Evolutionary conservation across 495 filamentous ascomycete species (phyloP).

Genomic region (Durotheca rogersii): DNA sequence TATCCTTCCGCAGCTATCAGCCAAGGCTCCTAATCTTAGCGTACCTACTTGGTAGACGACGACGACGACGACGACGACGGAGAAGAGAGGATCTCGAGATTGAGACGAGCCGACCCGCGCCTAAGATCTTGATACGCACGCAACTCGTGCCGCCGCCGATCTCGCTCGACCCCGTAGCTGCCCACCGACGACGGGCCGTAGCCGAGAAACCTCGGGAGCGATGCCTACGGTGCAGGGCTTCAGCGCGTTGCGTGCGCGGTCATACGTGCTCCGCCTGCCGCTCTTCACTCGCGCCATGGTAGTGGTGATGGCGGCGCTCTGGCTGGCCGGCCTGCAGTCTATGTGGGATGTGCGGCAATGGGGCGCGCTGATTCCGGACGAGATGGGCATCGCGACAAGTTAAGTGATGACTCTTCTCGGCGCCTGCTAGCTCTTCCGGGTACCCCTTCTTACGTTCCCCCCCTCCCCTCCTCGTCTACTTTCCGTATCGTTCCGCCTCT

Average conservation of each 20-base stretch:
- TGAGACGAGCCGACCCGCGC: not conserved
- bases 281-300: slow-evolving; percentile 79
- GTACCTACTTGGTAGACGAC: no score
- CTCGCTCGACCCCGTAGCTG: not conserved
- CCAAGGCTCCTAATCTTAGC: no score
- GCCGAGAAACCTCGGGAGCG: slow-evolving; percentile 10
- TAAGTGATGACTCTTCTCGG: no score
- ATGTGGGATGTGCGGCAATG: slow-evolving; percentile 69
- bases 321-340: slow-evolving; percentile 63
- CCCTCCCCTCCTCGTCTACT: slow-evolving; percentile 4
- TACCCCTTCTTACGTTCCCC: no score
- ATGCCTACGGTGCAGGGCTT: slow-evolving; percentile 47
- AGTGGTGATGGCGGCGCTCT: slow-evolving; percentile 65
- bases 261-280: slow-evolving; percentile 82
- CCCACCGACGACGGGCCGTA: not conserved
- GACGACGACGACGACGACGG: not conserved
- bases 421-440: no score
- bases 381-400: slow-evolving; percentile 75
- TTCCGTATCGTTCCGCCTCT: not conserved
- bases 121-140: no score
- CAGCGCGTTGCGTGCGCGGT: slow-evolving; percentile 46
- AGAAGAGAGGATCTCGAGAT: not conserved
- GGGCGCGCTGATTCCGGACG: slow-evolving; percentile 75
- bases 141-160: no score
- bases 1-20: no score